phyloP scores from a whole-genome alignment of 2,329 filamentous ascomycete genomes.

The Zasmidium citrigriseum region DNA sequence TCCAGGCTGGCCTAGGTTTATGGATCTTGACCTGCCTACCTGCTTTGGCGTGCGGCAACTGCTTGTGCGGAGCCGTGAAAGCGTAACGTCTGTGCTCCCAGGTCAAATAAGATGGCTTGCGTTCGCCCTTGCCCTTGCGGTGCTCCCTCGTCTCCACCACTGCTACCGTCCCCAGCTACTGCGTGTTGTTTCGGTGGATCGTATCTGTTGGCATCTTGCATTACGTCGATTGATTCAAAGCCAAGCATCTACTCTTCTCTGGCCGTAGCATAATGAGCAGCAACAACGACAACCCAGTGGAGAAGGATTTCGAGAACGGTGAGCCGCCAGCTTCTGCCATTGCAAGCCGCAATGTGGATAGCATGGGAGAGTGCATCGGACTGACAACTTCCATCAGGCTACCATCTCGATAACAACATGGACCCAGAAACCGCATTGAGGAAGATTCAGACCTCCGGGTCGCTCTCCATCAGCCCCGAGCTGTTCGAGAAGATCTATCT shows the following conservation, averaged over 20 bases:
- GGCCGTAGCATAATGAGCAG: neutral
- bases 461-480: constrained; percentile 56
- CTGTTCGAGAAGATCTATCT: constrained; percentile 57
- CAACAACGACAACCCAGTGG: constrained; percentile 32
- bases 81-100: neutral
- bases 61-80: constrained; percentile 1
- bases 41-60: neutral
- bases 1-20: neutral
- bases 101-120: constrained; percentile 3
- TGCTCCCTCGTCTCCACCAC: neutral
- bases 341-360: neutral
- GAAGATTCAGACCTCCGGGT: constrained; percentile 54
- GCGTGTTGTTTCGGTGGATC: neutral
- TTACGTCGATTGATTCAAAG: neutral
- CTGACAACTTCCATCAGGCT: constrained; percentile 22
- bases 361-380: neutral
- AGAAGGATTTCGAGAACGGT: constrained; percentile 48
- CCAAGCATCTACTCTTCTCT: neutral
- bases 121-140: neutral
- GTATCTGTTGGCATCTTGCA: neutral
- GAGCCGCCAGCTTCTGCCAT: constrained; percentile 4
- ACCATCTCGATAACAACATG: constrained; percentile 37
- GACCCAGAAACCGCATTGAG: constrained; percentile 43
- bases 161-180: neutral
- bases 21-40: neutral